phyloP scores from a whole-genome alignment of 2,329 filamentous ascomycete species.

The Cadophora luteo-olivacea region DNA sequence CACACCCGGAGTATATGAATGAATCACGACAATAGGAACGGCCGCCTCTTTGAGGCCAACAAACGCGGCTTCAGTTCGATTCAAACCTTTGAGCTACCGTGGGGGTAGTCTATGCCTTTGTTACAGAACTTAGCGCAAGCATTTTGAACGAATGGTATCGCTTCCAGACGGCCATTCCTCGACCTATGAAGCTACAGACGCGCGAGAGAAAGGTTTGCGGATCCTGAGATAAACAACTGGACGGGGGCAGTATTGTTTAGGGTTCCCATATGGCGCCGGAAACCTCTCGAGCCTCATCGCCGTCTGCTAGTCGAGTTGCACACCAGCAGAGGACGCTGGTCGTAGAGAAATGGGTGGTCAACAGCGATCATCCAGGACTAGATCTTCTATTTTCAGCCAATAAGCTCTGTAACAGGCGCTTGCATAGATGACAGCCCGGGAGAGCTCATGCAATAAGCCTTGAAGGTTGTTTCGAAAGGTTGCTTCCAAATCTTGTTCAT shows the following conservation, averaged over 20 bases:
- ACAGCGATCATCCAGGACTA: conserved; percentile 29
- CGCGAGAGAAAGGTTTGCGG: conserved; percentile 23
- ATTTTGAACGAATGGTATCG: conserved; percentile 34
- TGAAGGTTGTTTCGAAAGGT: conserved; percentile 35
- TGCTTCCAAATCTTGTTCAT: conserved; percentile 28
- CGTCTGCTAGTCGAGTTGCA: conserved; percentile 26
- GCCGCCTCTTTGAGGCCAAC: conserved; percentile 28
- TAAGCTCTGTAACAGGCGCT: conserved; percentile 32
- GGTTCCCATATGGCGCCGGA: conserved; percentile 26
- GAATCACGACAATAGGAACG: conserved; percentile 27
- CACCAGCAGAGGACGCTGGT: conserved; percentile 17
- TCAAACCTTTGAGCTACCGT: conserved; percentile 22
- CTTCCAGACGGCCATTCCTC: conserved; percentile 26
- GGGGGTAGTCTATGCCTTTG: conserved; percentile 30
- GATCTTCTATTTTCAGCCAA: conserved; percentile 30
- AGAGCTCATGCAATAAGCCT: conserved; percentile 26
- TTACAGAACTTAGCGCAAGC: conserved; percentile 29
- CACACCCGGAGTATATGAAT: conserved; percentile 34
- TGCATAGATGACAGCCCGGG: conserved; percentile 32
- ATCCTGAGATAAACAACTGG: conserved; percentile 36
- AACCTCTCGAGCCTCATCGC: conserved; percentile 35
- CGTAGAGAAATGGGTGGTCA: conserved; percentile 25
- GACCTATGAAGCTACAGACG: conserved; percentile 32
- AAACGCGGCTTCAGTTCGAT: conserved; percentile 16
- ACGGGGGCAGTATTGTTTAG: conserved; percentile 27